Conservation (phyloP, 306 rosid genomes). For the Cucurbita moschata region DNA sequence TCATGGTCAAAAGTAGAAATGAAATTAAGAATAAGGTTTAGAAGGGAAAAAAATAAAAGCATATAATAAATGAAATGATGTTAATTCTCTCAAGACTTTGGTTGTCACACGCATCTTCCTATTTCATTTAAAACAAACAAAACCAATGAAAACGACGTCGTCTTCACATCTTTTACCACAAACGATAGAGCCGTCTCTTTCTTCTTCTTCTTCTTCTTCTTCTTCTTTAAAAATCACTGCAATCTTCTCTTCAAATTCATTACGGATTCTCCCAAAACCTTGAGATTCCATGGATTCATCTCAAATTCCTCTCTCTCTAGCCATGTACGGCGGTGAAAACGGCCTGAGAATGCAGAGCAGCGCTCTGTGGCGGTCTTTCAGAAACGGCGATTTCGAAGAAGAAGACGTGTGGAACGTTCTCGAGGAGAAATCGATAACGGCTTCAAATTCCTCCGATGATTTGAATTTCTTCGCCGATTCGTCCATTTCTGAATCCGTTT, state of each 20-base stretch:
- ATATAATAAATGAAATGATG: background rate
- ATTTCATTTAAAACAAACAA: background rate
- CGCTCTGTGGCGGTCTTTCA: constrained; percentile 66
- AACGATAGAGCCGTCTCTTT: too few species aligned
- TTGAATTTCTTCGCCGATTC: constrained; percentile 8
- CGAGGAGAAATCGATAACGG: constrained; percentile 20
- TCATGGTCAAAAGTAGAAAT: background rate
- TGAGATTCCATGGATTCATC: background rate
- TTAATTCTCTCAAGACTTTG: background rate
- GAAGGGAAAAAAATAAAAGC: background rate
- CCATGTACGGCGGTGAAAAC: constrained; percentile 38
- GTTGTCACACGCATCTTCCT: background rate
- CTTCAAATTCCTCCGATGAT: constrained; percentile 2
- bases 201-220: background rate
- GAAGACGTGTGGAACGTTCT: constrained; percentile 62
- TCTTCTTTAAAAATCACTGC: background rate
- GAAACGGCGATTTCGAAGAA: constrained; percentile 83
- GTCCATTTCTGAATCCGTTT: constrained; percentile 3
- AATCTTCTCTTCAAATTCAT: background rate
- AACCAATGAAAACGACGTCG: background rate
- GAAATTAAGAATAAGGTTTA: background rate
- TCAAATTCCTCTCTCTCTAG: background rate
- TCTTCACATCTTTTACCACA: background rate
- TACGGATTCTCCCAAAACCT: background rate
- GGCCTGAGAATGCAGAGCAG: constrained; percentile 36